Conservation (phyloP, 495 filamentous ascomycete species). For the Apiosordaria backusii region DNA sequence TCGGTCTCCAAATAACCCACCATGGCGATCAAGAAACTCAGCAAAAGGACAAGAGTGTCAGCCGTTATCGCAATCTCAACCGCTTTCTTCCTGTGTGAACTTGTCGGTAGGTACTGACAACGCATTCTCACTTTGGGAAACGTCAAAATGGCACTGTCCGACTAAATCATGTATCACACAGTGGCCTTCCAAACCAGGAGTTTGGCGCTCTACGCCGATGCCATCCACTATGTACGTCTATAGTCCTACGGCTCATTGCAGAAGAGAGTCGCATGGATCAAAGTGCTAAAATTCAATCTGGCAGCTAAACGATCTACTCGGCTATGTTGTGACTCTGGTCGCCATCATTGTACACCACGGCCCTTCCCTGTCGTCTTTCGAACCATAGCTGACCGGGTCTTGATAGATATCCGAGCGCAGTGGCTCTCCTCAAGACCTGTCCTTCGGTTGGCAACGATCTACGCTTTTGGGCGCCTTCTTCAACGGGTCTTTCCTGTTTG, state of each 20-base stretch:
- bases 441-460: conserved; percentile 81
- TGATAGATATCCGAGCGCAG: conserved; percentile 42
- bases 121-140: background rate
- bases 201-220: conserved; percentile 86
- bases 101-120: background rate
- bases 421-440: conserved; percentile 40
- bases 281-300: conserved; percentile 9
- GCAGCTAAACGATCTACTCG: conserved; percentile 87
- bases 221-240: conserved; percentile 82
- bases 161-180: conserved; percentile 16
- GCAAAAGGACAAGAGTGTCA: background rate
- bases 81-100: background rate
- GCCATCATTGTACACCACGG: conserved; percentile 64
- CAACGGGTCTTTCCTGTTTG: conserved; percentile 93
- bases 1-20: background rate
- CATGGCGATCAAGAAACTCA: background rate
- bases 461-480: conserved; percentile 89
- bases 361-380: background rate
- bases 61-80: background rate
- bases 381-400: conserved; percentile 17
- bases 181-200: conserved; percentile 83
- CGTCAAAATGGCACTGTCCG: background rate
- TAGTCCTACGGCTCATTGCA: background rate
- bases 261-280: background rate
- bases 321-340: conserved; percentile 75